Percentiles rank a stretch among this genome's conserved stretches.
phyloP scores from a whole-genome alignment of 2,329 filamentous ascomycete genomes.

The Amauroascus niger region DNA sequence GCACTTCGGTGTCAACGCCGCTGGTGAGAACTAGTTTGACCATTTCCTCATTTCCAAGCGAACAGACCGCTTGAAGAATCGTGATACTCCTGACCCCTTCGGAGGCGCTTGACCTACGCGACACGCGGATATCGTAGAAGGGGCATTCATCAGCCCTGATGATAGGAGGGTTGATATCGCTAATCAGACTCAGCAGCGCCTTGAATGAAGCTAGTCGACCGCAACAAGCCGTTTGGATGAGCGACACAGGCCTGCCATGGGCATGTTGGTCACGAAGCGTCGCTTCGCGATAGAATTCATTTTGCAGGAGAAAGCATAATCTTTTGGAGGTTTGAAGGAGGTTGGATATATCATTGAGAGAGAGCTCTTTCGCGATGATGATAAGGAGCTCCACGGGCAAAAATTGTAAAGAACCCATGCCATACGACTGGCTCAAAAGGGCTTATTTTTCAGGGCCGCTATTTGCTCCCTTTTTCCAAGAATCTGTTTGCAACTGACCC shows the following conservation, averaged over 20 bases:
- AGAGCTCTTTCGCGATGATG: not conserved
- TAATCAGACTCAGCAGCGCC: not conserved
- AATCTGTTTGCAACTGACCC: no score
- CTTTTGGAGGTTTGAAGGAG: conserved; percentile 1
- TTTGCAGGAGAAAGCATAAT: not conserved
- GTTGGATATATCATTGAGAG: not conserved
- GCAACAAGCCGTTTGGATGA: not conserved
- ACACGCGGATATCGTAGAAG: not conserved
- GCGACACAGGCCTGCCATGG: not conserved
- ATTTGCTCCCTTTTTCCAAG: no score
- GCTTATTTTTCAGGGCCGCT: no score
- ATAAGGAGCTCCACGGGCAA: not conserved
- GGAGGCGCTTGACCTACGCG: no score
- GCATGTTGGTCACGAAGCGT: not conserved
- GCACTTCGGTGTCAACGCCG: conserved; percentile 1
- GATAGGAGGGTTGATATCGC: not conserved
- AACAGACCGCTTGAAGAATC: conserved; percentile 34
- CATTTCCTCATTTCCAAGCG: conserved; percentile 48
- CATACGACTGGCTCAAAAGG: no score
- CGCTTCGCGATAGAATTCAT: conserved; percentile 3
- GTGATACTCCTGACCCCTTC: not conserved
- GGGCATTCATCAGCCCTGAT: not conserved
- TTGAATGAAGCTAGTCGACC: not conserved
- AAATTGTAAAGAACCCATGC: not conserved
- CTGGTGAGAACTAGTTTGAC: not conserved